Conservation (phyloP, 2,329 filamentous ascomycete genomes). For the Fusarium sp. region DNA sequence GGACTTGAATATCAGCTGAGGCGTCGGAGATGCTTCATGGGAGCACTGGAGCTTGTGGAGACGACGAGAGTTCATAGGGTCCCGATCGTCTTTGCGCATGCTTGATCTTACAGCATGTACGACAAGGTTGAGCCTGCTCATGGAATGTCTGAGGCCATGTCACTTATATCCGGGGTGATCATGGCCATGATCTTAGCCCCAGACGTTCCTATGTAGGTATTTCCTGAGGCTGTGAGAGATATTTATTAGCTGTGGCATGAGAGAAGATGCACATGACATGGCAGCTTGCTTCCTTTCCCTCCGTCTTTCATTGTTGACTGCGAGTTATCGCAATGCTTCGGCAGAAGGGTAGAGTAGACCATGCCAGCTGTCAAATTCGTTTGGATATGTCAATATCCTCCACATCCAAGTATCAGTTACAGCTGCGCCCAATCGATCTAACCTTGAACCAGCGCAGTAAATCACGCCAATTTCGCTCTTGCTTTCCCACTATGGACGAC, state of each 20-base stretch:
- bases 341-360: slow-evolving; percentile 8
- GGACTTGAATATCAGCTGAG: slow-evolving; percentile 35
- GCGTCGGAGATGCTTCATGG: slow-evolving; percentile 25
- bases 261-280: slow-evolving; percentile 13
- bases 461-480: neutral
- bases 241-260: slow-evolving; percentile 23
- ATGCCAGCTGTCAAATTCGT: neutral
- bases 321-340: neutral
- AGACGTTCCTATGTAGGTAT: slow-evolving; percentile 14
- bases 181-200: slow-evolving; percentile 16
- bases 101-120: slow-evolving; percentile 13
- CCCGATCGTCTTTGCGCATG: slow-evolving; percentile 8
- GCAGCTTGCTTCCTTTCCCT: slow-evolving; percentile 4
- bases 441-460: neutral
- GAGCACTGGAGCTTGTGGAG: slow-evolving; percentile 24
- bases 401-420: no score
- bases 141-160: slow-evolving; percentile 17
- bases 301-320: neutral
- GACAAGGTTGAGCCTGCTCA: slow-evolving; percentile 24
- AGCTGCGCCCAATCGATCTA: neutral
- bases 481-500: neutral
- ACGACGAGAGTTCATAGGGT: slow-evolving; percentile 17
- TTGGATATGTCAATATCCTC: neutral
- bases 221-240: slow-evolving; percentile 16
- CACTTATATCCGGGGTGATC: slow-evolving; percentile 22